These are phyloP conservation scores for Acrocalymma vagum DNA, from an alignment of 2,329 filamentous ascomycete species.

Conservation along the genomic window DNA sequence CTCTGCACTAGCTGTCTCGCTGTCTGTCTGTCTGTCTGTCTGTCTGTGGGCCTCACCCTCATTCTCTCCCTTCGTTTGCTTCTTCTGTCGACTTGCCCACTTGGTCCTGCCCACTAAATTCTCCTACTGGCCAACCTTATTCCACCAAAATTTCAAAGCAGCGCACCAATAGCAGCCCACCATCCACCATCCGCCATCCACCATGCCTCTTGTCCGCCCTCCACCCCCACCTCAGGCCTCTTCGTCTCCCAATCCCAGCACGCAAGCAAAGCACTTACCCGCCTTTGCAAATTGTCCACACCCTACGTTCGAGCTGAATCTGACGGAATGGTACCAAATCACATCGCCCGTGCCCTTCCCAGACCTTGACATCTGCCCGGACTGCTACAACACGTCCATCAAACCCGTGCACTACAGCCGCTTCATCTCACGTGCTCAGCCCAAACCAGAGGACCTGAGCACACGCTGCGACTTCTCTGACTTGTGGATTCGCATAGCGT, in stretches of 20 bases:
- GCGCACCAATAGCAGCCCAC: too few species aligned
- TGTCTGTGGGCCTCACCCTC: too few species aligned
- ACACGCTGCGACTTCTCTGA: conserved; percentile 23
- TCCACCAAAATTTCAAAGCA: background rate
- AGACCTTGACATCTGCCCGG: conserved; percentile 26
- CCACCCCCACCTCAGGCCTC: conserved; percentile 10
- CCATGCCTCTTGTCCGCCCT: conserved; percentile 21
- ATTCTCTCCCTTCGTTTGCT: too few species aligned
- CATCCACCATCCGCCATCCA: conserved; percentile 1
- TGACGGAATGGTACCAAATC: conserved; percentile 24
- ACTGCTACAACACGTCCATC: conserved; percentile 28
- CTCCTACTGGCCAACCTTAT: background rate
- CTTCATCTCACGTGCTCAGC: conserved; percentile 11
- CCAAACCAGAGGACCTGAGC: conserved; percentile 16
- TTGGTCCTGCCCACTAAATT: too few species aligned
- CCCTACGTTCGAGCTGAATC: conserved; percentile 10
- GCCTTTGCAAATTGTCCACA: conserved; percentile 15
- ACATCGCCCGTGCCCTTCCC: conserved; percentile 13
- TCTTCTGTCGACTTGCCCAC: too few species aligned
- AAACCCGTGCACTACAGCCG: conserved; percentile 19
- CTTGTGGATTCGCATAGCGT: conserved; percentile 23
- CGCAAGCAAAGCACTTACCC: conserved; percentile 7
- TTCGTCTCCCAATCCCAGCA: conserved; percentile 1
- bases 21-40: too few species aligned
- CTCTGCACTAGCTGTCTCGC: too few species aligned